Evolutionary conservation across 768 basidiomycete species (phyloP).

Genomic region (Trametes gibbosa): DNA sequence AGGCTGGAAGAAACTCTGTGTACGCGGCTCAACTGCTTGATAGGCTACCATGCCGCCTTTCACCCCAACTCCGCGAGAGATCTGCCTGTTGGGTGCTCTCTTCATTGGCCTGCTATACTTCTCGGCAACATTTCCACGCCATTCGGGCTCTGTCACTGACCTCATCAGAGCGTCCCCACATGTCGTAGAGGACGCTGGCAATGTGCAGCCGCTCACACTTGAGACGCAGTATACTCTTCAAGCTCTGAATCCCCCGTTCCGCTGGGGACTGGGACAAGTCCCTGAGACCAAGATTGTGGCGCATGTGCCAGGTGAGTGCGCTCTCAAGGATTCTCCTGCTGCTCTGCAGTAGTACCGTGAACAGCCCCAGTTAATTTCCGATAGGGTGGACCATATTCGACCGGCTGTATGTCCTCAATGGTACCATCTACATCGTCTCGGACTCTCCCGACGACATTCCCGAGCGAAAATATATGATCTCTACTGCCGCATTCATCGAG

Average conservation of each 20-base stretch:
- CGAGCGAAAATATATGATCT: slow-evolving; percentile 63
- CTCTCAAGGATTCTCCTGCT: slow-evolving; percentile 10
- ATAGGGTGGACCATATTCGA: slow-evolving; percentile 91
- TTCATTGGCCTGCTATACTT: slow-evolving; percentile 26
- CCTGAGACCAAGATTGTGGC: slow-evolving; percentile 66
- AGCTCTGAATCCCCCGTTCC: slow-evolving; percentile 21
- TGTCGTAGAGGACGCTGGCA: slow-evolving; percentile 10
- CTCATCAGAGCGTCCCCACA: background rate
- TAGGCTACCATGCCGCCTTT: slow-evolving; percentile 24
- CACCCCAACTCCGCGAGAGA: slow-evolving; percentile 30
- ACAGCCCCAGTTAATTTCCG: slow-evolving; percentile 3
- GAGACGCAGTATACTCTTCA: slow-evolving; percentile 29
- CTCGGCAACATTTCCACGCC: slow-evolving; percentile 14
- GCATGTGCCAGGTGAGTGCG: slow-evolving; percentile 43
- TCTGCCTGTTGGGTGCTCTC: slow-evolving; percentile 28
- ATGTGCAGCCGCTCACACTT: slow-evolving; percentile 15
- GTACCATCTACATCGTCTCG: slow-evolving; percentile 79
- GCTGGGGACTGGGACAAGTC: slow-evolving; percentile 33
- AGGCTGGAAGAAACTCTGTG: too few species aligned
- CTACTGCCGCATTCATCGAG: slow-evolving; percentile 58
- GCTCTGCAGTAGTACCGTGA: background rate
- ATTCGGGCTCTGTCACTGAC: slow-evolving; percentile 1
- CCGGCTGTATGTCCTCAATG: slow-evolving; percentile 76
- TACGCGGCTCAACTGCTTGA: too few species aligned
- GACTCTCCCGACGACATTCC: slow-evolving; percentile 69